Base-by-base conservation (phyloP, 73 alveolate species). In the Blepharisma japonicum region DNA sequence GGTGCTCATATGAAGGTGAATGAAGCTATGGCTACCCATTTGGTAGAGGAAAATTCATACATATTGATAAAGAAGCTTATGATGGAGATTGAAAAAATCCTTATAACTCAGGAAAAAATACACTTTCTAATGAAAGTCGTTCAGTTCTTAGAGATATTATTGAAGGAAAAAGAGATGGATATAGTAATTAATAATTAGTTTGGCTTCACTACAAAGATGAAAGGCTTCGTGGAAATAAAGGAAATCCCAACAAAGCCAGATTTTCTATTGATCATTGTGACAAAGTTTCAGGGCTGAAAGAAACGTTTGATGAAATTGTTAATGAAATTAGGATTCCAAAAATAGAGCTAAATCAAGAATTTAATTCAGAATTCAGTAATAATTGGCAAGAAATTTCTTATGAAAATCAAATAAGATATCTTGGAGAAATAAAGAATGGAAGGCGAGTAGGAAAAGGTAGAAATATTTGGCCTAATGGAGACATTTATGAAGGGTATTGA, bases 401-500 rank as follows among this genome's bases (percentile, higher is more conserved):
- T 20, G 74, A 61, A 18, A 39, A 61, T 18, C 18, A 9, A 9
- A 25, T 39, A 11, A 61, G 23, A 25, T 61, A 61, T 61, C 46
- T n/a, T 2, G 74, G 74, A 39, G 74, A 61, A 25, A 61, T 25
- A 0, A 61, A 20, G 5, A 0, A 61, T 61, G 47, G 74, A 61
- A 61, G 5, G 23, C 14, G 74, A 61, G 14, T 25, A 18, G 74
- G 74, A 14, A 18, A 18, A 18, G 74, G 74, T 4, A 25, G 14
- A 18, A 61, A 61, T 25, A 18, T 61, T 8, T 61, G 74, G 74
- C 47, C 14, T 14, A 70, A 70, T 70, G 80, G 80, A 70, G 80
- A 70, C 27, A 70, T 14, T 1, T 70, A 70, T 45, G 21, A 9
- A 70, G 80, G 80, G 70, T 72, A 47, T 14, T 70, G 80, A 45